Conservation (phyloP, 768 basidiomycete species). For the Panaeolus cyanescens region DNA sequence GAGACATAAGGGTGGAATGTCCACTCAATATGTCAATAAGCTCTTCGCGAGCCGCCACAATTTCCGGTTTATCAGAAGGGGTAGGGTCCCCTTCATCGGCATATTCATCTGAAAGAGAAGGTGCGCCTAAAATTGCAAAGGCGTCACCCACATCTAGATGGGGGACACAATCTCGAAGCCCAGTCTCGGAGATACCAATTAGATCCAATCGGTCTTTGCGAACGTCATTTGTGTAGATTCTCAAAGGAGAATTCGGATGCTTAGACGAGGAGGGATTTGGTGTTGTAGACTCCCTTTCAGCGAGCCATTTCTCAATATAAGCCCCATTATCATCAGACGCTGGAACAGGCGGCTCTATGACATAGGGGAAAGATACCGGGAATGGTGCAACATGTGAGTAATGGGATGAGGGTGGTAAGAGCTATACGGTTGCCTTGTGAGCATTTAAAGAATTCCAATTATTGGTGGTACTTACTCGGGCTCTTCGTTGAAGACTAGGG, state of each 20-base stretch:
- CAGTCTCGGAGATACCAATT: conserved; percentile 70
- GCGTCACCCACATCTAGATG: conserved; percentile 88
- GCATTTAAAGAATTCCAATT: too few species aligned
- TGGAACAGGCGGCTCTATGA: conserved; percentile 57
- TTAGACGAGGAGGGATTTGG: conserved; percentile 17
- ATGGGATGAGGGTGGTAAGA: conserved; percentile 60
- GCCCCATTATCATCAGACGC: conserved; percentile 51
- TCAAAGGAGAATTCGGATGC: conserved; percentile 34
- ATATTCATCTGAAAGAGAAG: conserved; percentile 48
- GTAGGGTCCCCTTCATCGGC: conserved; percentile 32
- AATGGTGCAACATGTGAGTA: conserved; percentile 85
- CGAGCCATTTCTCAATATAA: conserved; percentile 80
- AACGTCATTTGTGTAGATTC: conserved; percentile 49
- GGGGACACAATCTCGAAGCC: conserved; percentile 77
- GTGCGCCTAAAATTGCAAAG: conserved; percentile 63
- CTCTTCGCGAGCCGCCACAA: conserved; percentile 57
- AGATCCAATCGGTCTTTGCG: conserved; percentile 59
- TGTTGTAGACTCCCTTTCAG: conserved; percentile 59
- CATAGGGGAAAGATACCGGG: conserved; percentile 82
- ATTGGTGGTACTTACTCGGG: conserved; percentile 38
- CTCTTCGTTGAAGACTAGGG: conserved; percentile 72
- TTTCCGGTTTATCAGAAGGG: conserved; percentile 33
- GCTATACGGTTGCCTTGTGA: conserved; percentile 16
- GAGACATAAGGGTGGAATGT: conserved; percentile 65
- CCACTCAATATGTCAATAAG: conserved; percentile 85